These are phyloP conservation scores for Paraleonurus japonicus DNA, from an alignment of 257 asterid species.

Conservation along the genomic window DNA sequence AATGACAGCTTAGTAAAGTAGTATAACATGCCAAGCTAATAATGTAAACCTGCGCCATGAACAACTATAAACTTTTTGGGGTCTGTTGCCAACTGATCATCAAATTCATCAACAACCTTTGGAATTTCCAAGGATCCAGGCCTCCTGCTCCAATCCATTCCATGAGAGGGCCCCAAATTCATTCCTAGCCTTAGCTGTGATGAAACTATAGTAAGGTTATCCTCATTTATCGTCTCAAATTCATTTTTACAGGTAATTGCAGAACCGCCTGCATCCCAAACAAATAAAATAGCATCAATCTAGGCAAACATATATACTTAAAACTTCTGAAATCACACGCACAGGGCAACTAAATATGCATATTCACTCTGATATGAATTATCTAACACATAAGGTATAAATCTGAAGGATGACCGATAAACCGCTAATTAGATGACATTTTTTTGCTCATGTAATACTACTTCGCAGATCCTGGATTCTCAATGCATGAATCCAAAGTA, in stretches of 20 bases:
- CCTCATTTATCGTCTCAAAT: conserved; percentile 71
- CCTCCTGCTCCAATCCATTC: conserved; percentile 97
- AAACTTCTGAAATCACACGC: not conserved
- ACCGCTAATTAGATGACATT: not conserved
- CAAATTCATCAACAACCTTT: conserved; percentile 31
- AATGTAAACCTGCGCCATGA: conserved; percentile 89
- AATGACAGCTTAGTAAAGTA: not conserved
- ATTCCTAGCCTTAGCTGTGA: conserved; percentile 76
- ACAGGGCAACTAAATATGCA: not conserved
- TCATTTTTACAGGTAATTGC: conserved; percentile 89
- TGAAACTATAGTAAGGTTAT: conserved; percentile 57
- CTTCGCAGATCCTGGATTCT: not conserved
- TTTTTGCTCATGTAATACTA: not conserved
- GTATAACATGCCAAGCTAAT: conserved; percentile 19
- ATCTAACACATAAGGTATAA: not conserved
- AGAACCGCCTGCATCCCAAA: conserved; percentile 66
- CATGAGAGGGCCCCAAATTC: conserved; percentile 46
- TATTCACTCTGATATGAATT: not conserved
- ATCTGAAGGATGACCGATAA: conserved; percentile 8
- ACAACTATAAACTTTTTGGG: conserved; percentile 64
- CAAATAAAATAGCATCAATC: conserved; percentile 9
- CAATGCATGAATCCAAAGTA: not conserved
- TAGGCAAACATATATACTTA: not conserved
- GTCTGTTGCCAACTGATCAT: conserved; percentile 41
- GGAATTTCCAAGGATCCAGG: conserved; percentile 56